A percentile compares a stretch with the other conserved stretches of the same genome.
These are phyloP conservation scores for Cordyceps militaris DNA, from an alignment of 2,329 filamentous ascomycete genomes.

Conservation along the genomic window DNA sequence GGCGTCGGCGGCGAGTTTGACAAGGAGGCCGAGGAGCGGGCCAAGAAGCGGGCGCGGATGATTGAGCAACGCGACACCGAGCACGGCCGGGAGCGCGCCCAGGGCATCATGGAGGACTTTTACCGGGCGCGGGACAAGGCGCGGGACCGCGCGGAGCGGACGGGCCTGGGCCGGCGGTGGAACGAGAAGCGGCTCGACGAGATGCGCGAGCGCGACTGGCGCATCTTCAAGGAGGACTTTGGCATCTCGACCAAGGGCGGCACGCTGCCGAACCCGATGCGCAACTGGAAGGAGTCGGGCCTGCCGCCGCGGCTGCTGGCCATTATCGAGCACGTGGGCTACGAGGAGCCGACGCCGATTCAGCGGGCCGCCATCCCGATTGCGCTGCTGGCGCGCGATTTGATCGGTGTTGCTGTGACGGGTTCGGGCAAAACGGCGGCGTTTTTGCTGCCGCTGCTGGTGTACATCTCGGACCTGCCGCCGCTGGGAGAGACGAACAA, in stretches of 20 bases:
- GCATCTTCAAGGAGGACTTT: constrained; percentile 99
- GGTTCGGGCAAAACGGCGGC: constrained; percentile 98
- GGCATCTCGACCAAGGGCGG: constrained; percentile 94
- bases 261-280: constrained; percentile 90
- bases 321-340: constrained; percentile 78
- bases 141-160: constrained; percentile 64
- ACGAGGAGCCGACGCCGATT: constrained; percentile 84
- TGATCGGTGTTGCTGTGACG: constrained; percentile 97
- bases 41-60: constrained; percentile 55
- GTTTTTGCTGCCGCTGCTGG: constrained; percentile 83
- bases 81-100: constrained; percentile 67
- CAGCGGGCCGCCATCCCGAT: constrained; percentile 95
- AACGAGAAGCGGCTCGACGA: constrained; percentile 85
- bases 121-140: constrained; percentile 58
- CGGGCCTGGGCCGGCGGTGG: constrained; percentile 87
- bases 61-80: constrained; percentile 70
- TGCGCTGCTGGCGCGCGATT: constrained; percentile 80
- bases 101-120: constrained; percentile 72
- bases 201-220: constrained; percentile 97
- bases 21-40: constrained; percentile 47
- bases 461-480: constrained; percentile 89
- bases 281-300: constrained; percentile 79
- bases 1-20: constrained; percentile 46
- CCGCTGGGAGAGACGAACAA: constrained; percentile 78
- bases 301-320: constrained; percentile 72